These are phyloP conservation scores for Bauhinia variegata DNA, from an alignment of 306 rosid species.

Conservation along the genomic window DNA sequence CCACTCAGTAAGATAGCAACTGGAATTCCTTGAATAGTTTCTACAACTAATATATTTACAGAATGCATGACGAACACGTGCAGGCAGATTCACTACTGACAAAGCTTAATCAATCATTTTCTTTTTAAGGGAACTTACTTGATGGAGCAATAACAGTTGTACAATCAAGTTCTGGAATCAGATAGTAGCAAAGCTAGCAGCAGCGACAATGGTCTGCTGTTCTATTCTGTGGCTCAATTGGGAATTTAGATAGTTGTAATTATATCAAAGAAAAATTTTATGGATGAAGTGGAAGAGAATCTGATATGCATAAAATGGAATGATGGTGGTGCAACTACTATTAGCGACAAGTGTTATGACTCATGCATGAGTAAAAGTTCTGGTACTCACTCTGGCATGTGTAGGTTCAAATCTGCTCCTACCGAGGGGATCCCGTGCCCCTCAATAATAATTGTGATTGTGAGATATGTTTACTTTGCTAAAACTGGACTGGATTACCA, in stretches of 20 bases:
- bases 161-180: not conserved
- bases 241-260: no score
- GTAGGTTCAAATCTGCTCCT: no score
- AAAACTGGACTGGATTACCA: no score
- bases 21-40: slow-evolving; percentile 17
- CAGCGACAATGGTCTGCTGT: not conserved
- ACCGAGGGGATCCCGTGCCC: no score
- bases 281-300: not conserved
- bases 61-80: not conserved
- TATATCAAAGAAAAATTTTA: no score
- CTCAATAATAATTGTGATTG: no score
- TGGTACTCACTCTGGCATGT: no score
- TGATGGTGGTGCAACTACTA: not conserved
- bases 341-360: not conserved
- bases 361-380: no score
- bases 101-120: not conserved
- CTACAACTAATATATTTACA: not conserved
- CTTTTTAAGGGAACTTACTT: not conserved
- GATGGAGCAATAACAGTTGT: not conserved
- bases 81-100: not conserved
- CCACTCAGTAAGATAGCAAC: not conserved
- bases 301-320: not conserved
- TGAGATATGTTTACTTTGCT: no score
- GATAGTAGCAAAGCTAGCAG: not conserved
- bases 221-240: no score